Base-by-base conservation (phyloP, 768 basidiomycete species). In the Russula griseocarnosa region DNA sequence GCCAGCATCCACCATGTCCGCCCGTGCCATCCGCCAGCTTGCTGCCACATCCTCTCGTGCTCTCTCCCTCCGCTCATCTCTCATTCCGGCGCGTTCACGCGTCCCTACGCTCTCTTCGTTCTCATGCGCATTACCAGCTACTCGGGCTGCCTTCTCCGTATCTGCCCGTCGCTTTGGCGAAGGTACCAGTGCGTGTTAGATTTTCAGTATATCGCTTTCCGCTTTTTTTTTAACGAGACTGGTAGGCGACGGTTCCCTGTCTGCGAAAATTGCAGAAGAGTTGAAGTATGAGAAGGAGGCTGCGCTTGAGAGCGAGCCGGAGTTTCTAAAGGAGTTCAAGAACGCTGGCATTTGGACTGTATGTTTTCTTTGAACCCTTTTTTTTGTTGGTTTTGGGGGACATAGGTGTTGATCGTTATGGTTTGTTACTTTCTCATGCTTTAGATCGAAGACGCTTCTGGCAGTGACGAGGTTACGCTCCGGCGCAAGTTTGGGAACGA, bases 401-500 rank as follows among this genome's bases (percentile, higher is more conserved):
- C 49, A 44, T 36, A 2, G 47, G 1, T 36, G 6, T 58, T 42
- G 40, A 56, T 40, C 55, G 11, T 46, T 20, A 22, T 34, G 34
- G 10, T 46, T 24, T 40, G 58, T 36, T 42, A 14, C n/a, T n/a
- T 11, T 34, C 6, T 46, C 30, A 32, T 44, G 53, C 14, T 13
- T 66, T 47, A 92, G 87, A 81, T 98, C 68, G 80, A 85, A 61
- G 90, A 96, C 73, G 74, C 74, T 14, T 68, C 76, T 6, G 90
- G 88, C 42, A 82, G 84, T 60, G 94, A 96, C 74, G 94, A 97
- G 75, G 85, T 98, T 44, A 76, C 81, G 28, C 76, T 98, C 49
- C 78, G 78, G n/a, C 86, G 94, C 69, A 86, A 85, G 69, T 96
- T 93, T 74, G 94, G 92, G 66, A 92, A 92, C 69, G 96, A 98